Base-by-base conservation (phyloP, 2,329 filamentous ascomycete species). In the Paecilomyces dactylethromorphus region DNA sequence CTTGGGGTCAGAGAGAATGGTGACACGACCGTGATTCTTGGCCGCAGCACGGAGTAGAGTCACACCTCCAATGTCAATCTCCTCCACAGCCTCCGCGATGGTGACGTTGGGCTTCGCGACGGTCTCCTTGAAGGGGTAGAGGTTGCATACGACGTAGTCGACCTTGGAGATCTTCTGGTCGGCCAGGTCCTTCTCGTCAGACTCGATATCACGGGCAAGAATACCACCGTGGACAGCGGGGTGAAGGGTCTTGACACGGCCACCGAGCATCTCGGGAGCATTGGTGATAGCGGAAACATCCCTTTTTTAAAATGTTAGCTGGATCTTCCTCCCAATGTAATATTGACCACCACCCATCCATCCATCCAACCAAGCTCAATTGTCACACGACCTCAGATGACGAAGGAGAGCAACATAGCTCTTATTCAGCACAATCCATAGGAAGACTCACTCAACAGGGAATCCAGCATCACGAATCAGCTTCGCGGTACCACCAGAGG, bases 71-170 rank as follows among this genome's bases (percentile, higher is more conserved):
- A 99, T 97, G 78, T 99, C 94, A 70, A 99, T 96, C 81, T 99
- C 94, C 80, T 99, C 94, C 45, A 99, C 93, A 56, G 94, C 94
- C 79, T 99, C 93, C 56, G 91, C 87, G 63, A 99, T 90, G 62
- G 93, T 97, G 70, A 99, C 94, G 71, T 96, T 96, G 81, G 95
- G 87, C 83, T 97, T 96, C 69, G 92, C 89, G 68, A 99, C 87
- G 32, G 94, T 99, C 75, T 97, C 92, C 82, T 97, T 97, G 87
- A 99, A 99, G 12, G 94, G 94, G 78, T 99, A 97, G 58, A 99
- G 84, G 80, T 99, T 99, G 88, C 94, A 97, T 74, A 99, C 89
- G 68, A 96, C 91, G 69, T 88, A 96, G 83, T 96, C 91, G 60
- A 96, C 91, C 80, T 96, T 96, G 80, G 90, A 84, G 75, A 96